Evolutionary conservation across 306 rosid species (phyloP).

Genomic region (Senna siamea): DNA sequence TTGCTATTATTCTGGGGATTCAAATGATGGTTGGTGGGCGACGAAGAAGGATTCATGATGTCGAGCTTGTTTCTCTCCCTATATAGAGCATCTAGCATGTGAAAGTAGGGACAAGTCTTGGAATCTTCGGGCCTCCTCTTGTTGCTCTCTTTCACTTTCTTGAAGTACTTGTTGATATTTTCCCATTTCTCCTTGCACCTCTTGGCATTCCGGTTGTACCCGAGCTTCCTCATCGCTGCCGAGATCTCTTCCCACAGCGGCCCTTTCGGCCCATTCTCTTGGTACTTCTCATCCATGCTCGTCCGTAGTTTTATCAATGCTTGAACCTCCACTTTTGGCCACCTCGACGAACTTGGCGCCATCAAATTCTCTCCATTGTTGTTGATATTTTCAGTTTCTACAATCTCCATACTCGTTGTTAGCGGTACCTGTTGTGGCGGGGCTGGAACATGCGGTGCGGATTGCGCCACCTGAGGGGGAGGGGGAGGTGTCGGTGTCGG

Average conservation of each 20-base stretch:
- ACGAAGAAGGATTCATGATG: neutral
- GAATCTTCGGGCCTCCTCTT: slow-evolving; percentile 80
- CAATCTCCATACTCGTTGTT: slow-evolving; percentile 42
- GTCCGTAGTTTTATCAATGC: slow-evolving; percentile 75
- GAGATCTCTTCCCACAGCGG: slow-evolving; percentile 96
- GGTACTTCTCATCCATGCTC: slow-evolving; percentile 65
- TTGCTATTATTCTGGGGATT: slow-evolving; percentile 41
- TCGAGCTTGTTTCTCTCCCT: slow-evolving; percentile 54
- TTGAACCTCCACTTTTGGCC: slow-evolving; percentile 89
- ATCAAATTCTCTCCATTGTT: slow-evolving; percentile 34
- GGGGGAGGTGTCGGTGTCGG: neutral
- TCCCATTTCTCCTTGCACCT: slow-evolving; percentile 99
- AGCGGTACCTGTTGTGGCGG: neutral
- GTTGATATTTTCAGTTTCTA: slow-evolving; percentile 28
- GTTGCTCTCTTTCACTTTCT: slow-evolving; percentile 90
- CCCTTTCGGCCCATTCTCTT: slow-evolving; percentile 85
- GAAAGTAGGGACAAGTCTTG: slow-evolving; percentile 92
- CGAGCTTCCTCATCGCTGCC: slow-evolving; percentile 58
- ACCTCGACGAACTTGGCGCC: slow-evolving; percentile 61
- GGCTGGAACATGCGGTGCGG: neutral
- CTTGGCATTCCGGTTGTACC: slow-evolving; percentile 74
- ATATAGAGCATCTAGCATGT: slow-evolving; percentile 73
- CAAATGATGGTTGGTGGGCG: neutral
- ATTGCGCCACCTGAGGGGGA: neutral
- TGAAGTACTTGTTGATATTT: slow-evolving; percentile 98